These are phyloP conservation scores for Candida germanica DNA, from an alignment of 805 yeast genomes.

Conservation along the genomic window DNA sequence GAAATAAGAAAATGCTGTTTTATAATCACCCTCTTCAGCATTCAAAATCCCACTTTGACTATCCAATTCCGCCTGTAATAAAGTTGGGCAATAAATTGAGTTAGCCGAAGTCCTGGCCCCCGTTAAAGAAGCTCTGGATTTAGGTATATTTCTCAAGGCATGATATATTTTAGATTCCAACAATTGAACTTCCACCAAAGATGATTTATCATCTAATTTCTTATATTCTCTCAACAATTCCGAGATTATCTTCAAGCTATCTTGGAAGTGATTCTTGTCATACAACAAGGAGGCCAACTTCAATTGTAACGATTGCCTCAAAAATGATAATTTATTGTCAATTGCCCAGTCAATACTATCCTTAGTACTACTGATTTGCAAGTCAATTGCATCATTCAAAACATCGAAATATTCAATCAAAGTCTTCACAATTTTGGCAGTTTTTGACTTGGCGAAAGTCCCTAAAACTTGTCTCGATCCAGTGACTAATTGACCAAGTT, in stretches of 20 bases:
- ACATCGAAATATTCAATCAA: slow-evolving; percentile 75
- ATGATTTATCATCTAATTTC: slow-evolving; percentile 91
- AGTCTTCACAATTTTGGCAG: slow-evolving; percentile 83
- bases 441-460: slow-evolving; percentile 86
- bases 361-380: slow-evolving; percentile 69
- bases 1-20: slow-evolving; percentile 93
- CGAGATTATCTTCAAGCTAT: slow-evolving; percentile 69
- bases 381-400: slow-evolving; percentile 59
- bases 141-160: slow-evolving; percentile 85
- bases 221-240: slow-evolving; percentile 79
- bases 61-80: slow-evolving; percentile 90
- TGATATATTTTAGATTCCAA: slow-evolving; percentile 88
- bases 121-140: slow-evolving; percentile 87
- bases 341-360: slow-evolving; percentile 87
- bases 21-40: slow-evolving; percentile 95
- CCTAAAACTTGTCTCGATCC: slow-evolving; percentile 70
- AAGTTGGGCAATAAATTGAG: slow-evolving; percentile 91
- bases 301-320: slow-evolving; percentile 84
- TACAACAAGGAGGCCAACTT: slow-evolving; percentile 76
- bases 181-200: slow-evolving; percentile 91
- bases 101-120: slow-evolving; percentile 98
- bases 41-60: slow-evolving; percentile 92
- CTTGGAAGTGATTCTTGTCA: slow-evolving; percentile 60
- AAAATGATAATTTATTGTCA: slow-evolving; percentile 76
- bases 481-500: slow-evolving; percentile 60